Percentiles rank a stretch among this genome's conserved stretches.
These are phyloP conservation scores for Quercus aquifolioides DNA, from an alignment of 306 rosid genomes.

Conservation along the genomic window DNA sequence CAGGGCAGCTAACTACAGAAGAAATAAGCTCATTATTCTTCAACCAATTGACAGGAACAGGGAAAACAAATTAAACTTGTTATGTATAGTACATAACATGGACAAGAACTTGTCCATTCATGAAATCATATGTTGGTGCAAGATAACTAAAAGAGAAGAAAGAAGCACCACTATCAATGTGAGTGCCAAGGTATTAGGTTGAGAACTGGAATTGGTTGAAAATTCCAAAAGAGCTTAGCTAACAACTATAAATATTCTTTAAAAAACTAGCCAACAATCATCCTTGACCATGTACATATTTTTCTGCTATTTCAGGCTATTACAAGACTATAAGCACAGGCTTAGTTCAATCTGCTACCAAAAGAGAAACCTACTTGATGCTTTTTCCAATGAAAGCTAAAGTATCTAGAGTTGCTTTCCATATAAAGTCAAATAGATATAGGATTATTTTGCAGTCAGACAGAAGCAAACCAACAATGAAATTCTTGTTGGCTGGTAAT, in stretches of 20 bases:
- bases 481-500: too few relatives aligned
- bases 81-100: not conserved
- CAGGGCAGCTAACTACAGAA: conserved; percentile 82
- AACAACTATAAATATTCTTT: not conserved
- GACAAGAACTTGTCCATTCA: not conserved
- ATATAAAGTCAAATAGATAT: not conserved
- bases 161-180: not conserved
- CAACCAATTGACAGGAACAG: not conserved
- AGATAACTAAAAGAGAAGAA: not conserved
- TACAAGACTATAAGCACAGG: too few relatives aligned
- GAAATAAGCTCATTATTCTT: not conserved
- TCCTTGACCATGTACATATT: not conserved
- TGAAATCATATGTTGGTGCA: not conserved
- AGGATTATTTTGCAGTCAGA: not conserved
- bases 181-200: not conserved
- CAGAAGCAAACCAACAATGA: too few relatives aligned
- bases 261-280: not conserved
- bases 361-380: not conserved
- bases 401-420: not conserved
- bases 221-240: not conserved
- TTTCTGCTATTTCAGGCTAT: not conserved
- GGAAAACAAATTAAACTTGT: not conserved
- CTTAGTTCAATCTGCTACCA: not conserved
- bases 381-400: not conserved
- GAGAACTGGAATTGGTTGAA: not conserved